These are phyloP conservation scores for Fraxinus sp. DNA, from an alignment of 305 asterid genomes.

Conservation along the genomic window DNA sequence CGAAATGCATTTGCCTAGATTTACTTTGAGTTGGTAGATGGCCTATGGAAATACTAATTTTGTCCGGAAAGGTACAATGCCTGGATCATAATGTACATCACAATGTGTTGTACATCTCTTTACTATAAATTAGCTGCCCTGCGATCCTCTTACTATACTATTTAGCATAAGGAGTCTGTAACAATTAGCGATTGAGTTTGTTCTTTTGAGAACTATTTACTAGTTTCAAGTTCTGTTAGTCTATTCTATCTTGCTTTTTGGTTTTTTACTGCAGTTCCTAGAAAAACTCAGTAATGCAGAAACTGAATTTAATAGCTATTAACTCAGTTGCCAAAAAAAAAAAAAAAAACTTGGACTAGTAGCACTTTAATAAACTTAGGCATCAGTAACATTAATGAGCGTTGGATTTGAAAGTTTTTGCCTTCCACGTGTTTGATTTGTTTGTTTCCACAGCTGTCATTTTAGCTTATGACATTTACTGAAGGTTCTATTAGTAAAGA, in stretches of 20 bases:
- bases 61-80: background rate
- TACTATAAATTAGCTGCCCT: background rate
- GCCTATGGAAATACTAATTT: background rate
- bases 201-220: background rate
- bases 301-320: background rate
- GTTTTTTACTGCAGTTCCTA: background rate
- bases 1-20: conserved; percentile 15
- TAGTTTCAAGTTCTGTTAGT: background rate
- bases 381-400: too few relatives aligned
- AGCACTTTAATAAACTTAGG: background rate
- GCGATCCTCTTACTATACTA: background rate
- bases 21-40: background rate
- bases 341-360: background rate
- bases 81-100: background rate
- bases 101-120: background rate
- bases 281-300: background rate
- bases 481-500: background rate
- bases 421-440: background rate
- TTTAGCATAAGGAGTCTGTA: background rate
- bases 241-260: background rate
- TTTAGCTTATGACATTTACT: background rate
- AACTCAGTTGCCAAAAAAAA: background rate
- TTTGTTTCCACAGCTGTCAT: background rate
- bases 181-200: background rate
- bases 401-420: background rate